Percentiles rank a stretch among this genome's conserved stretches.
These are phyloP conservation scores for Thelonectria discophora DNA, from an alignment of 2,329 filamentous ascomycete species.

Conservation along the genomic window DNA sequence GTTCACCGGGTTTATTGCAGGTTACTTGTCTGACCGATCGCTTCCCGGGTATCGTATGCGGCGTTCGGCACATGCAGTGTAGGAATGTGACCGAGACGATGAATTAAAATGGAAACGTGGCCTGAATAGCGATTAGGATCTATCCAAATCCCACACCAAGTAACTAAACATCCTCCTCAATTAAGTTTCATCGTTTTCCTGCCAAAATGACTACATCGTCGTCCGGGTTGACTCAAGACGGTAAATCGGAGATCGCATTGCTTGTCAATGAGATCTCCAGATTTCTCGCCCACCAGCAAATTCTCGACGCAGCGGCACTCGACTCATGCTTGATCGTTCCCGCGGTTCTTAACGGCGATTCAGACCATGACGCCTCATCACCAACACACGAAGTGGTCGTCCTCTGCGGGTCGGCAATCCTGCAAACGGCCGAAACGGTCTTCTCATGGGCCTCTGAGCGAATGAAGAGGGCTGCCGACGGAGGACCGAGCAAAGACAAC, in stretches of 20 bases:
- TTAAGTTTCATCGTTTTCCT: no score
- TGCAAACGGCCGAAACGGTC: slow-evolving; percentile 28
- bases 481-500: neutral
- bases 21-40: no score
- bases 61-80: no score
- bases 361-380: neutral
- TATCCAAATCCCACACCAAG: no score
- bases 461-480: neutral
- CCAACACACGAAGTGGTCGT: slow-evolving; percentile 19
- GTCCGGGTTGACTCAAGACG: no score
- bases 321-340: slow-evolving; percentile 7
- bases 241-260: neutral
- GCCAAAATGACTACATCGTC: no score
- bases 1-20: no score
- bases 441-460: slow-evolving; percentile 16
- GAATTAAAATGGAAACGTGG: no score
- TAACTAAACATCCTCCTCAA: no score
- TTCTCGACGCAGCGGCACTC: slow-evolving; percentile 20
- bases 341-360: neutral
- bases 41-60: no score
- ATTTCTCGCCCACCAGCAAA: slow-evolving; percentile 31
- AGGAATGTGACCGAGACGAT: no score
- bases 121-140: no score
- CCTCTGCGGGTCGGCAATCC: slow-evolving; percentile 32
- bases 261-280: slow-evolving; percentile 25